phyloP scores from a whole-genome alignment of 441 rosid species.

The Sinapis alba region DNA sequence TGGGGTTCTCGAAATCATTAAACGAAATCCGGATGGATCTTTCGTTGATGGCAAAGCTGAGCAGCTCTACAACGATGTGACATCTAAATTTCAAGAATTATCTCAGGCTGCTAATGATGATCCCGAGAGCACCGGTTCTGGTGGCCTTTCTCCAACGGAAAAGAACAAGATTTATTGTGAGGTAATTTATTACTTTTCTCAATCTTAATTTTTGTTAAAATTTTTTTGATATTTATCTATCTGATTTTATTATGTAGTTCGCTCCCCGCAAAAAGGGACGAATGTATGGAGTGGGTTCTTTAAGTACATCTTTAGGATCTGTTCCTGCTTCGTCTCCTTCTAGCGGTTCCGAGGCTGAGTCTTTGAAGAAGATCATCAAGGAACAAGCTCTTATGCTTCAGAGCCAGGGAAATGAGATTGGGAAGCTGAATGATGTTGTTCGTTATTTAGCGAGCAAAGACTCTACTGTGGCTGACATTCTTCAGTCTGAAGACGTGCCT shows the following conservation, averaged over 20 bases:
- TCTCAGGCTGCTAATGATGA: background rate
- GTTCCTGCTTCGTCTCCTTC: background rate
- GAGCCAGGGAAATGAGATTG: background rate
- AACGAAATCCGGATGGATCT: no score
- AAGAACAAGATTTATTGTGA: background rate
- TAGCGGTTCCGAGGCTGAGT: background rate
- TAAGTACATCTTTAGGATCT: background rate
- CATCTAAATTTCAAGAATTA: background rate
- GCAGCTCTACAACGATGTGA: background rate
- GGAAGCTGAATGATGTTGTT: background rate
- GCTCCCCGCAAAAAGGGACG: background rate
- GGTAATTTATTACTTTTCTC: background rate
- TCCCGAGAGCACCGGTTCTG: background rate
- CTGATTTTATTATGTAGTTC: background rate
- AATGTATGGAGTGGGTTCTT: background rate
- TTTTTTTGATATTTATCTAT: background rate
- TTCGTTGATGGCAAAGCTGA: no score
- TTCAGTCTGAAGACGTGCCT: background rate
- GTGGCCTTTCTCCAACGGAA: background rate
- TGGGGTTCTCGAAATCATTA: no score
- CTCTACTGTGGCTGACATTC: background rate
- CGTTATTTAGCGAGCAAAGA: background rate
- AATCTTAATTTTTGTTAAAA: background rate
- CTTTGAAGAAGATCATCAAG: background rate
- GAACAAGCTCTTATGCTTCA: background rate